Base-by-base conservation (phyloP, 192 early-diverging fungal species). In the Cladochytrium replicatum region DNA sequence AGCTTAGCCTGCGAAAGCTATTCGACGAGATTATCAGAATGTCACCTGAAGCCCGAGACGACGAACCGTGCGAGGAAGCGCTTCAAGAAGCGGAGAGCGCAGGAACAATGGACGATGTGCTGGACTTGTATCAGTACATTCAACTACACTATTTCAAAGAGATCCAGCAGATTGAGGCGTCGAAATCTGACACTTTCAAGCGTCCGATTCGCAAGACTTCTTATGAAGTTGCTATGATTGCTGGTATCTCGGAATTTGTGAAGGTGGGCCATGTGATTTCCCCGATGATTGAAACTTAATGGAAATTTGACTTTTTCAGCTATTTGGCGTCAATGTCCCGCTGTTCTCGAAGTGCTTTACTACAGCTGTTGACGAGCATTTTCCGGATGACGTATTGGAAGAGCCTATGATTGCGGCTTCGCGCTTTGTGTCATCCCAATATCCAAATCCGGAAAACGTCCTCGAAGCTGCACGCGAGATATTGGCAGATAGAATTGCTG, bases 401-500 rank as follows among this genome's bases (percentile, higher is more conserved):
- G 38, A 48, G 32, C 85, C 84, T 4, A 54, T 74, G 22, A 65
- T 71, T 13, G 64, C 68, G 4, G 87, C 85, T 3, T 51, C 53
- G 27, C 43, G 48, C 4, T 81, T 75, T 48, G 48, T 80, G 0
- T 60, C 58, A 17, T 41, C 32, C 6, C 45, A 45, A 1, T 86
- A 81, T 50, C 41, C 49, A 4, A 72, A 58, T 21, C 50, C 76
- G 0, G 60, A 74, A 30, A 43, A 60, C n/a, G 83, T 81, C 2
- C 60, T 77, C 41, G 75, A 75, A 34, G 88, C 80, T 29, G 85
- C 84, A 2, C 72, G 75, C 41, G 67, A 59, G 13, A 78, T 89
- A 64, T 66, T 88, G 23, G 75, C 86, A 0, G 75, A 82, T 24
- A 80, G 86, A 54, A 75, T 98, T 22, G 81, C 82, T 1, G 67